Evolutionary conservation across 305 asterid species (phyloP), one percentile per base, ranked within the genome.

Genomic region (Fraxinus floribunda): DNA sequence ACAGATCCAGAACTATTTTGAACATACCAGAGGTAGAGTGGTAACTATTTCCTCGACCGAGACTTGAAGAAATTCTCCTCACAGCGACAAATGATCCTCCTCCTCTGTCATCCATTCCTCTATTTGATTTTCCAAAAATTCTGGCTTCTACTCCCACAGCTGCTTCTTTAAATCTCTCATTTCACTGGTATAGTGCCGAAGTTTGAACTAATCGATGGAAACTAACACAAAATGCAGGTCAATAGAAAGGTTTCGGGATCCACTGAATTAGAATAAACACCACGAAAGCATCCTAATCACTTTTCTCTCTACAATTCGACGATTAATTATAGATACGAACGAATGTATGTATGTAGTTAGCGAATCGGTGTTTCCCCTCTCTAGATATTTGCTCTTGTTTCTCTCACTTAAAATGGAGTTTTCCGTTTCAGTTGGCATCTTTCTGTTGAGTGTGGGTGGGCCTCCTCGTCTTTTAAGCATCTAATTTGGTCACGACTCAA

Each of bases 61-160:
- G 93, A 29, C 98, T 94, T 71, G 91, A 97, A 44, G 98, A 93
- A 84, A 94, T 94, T 81, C 98, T 95, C 89, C 99, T 84, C 81
- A 94, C 98, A 10, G 99, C 98, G 41, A 95, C 98, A 71, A 95
- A 95, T 49, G 98, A 94, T 86, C 98, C 99, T 82, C 89, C 90
- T 49, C 92, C 97, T 88, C 97, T 91, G 78, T 94, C 97, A 80
- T 94, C 97, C 98, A 95, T 92, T 52, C 83, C 84, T 71, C 79
- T 22, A 79, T 81, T 3, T 80, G 78, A 35, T 68, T 24, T 46
- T 38, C 72, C 81, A 36, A 46, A 29, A 66, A 26, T 35, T 41
- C 38, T 18, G 7, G 36, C 74, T 66, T 66, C 74, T 66, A 66
- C 18, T 66, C 35, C 35, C 36, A 24, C 74, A 0, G 11, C 34